Conservation (phyloP, 1,139 yeast genomes). For the Yamadazyma kanchanaburiensis region DNA sequence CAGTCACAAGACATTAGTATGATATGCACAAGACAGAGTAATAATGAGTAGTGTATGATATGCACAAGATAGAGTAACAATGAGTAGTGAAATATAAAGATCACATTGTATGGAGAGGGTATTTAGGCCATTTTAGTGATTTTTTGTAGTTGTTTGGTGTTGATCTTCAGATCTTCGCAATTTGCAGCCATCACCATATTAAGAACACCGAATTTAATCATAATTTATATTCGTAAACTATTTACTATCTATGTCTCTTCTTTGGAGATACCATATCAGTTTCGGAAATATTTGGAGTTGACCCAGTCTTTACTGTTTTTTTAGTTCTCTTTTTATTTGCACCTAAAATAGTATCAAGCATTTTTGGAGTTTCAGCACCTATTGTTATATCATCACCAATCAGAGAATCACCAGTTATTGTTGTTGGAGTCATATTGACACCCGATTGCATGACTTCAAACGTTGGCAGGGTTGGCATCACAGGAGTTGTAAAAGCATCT, state of each 20-base stretch:
- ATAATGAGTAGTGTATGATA: too few relatives aligned
- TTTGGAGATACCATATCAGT: conserved; percentile 3
- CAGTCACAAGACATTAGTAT: too few relatives aligned
- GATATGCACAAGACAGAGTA: too few relatives aligned
- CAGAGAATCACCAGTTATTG: conserved; percentile 1
- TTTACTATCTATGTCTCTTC: conserved; percentile 3
- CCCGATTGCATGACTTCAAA: conserved; percentile 13
- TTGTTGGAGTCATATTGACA: conserved; percentile 2
- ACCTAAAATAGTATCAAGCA: conserved; percentile 29
- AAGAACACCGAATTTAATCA: too few relatives aligned
- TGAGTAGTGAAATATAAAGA: too few relatives aligned
- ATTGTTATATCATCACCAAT: conserved; percentile 1
- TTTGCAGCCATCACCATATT: too few relatives aligned
- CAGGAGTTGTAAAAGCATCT: conserved; percentile 22
- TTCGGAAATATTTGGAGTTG: conserved; percentile 1
- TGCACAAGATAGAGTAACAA: neutral
- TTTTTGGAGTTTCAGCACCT: conserved; percentile 11
- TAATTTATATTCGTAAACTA: too few relatives aligned
- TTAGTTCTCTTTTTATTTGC: conserved; percentile 21
- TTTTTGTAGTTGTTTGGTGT: too few relatives aligned
- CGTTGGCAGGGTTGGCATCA: conserved; percentile 19
- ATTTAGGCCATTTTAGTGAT: too few relatives aligned
- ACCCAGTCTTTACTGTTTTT: conserved; percentile 11
- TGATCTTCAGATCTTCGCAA: too few relatives aligned
- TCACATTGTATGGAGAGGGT: too few relatives aligned